phyloP scores from a whole-genome alignment of 345 rosid species.

The Syzygium jambos region DNA sequence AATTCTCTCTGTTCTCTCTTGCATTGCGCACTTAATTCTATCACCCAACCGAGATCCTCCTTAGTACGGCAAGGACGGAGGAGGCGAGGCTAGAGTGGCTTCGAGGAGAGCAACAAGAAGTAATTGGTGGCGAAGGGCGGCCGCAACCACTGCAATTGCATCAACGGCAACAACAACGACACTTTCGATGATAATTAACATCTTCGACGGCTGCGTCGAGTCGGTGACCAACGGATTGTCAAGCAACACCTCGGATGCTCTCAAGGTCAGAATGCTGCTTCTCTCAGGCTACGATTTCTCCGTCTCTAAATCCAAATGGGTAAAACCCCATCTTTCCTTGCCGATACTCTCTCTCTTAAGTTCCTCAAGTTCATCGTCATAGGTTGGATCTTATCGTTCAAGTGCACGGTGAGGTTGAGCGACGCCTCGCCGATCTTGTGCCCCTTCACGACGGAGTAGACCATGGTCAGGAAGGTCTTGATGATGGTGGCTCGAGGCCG shows the following conservation, averaged over 20 bases:
- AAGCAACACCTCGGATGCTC: constrained; percentile 37
- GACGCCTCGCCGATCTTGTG: not conserved
- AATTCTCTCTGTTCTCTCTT: too few species aligned
- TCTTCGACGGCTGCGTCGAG: constrained; percentile 31
- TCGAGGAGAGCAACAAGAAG: constrained; percentile 75
- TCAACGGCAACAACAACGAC: constrained; percentile 35
- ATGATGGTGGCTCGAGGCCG: not conserved
- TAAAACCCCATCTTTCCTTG: constrained; percentile 50
- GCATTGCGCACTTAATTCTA: too few species aligned
- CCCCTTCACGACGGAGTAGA: not conserved
- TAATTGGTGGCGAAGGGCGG: constrained; percentile 43
- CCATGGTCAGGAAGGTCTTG: not conserved
- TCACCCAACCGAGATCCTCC: constrained; percentile 11
- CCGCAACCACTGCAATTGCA: constrained; percentile 73
- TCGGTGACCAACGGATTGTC: constrained; percentile 31
- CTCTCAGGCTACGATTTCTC: constrained; percentile 53
- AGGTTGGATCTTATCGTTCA: not conserved
- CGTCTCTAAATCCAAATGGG: constrained; percentile 83
- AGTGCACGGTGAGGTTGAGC: not conserved
- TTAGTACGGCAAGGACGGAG: constrained; percentile 18
- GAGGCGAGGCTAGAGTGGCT: not conserved
- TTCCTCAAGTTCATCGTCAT: not conserved
- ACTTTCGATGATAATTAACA: constrained; percentile 55
- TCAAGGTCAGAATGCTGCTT: constrained; percentile 45
- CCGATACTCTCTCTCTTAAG: constrained; percentile 28